Base-by-base conservation (phyloP, 208 protist genomes). In the Naegleria fowleri region DNA sequence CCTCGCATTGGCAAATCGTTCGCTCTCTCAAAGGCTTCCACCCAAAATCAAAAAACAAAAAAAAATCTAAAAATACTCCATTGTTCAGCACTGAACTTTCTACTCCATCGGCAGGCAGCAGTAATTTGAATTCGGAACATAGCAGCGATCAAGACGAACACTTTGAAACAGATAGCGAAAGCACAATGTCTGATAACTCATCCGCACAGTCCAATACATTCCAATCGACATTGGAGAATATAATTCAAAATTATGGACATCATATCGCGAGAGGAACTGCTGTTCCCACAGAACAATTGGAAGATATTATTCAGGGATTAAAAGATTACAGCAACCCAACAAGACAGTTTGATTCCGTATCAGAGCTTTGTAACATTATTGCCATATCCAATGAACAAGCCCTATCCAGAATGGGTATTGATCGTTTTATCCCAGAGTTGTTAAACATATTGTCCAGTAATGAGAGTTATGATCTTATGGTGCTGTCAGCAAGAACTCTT, bases 401-500 rank as follows among this genome's bases (percentile, higher is more conserved):
- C 58, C 40, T 88, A n/a, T 29, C 36, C 48, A 48, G 39, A 22
- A 58, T 33, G 22, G n/a, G 40, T 39, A n/a, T 88, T 11, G 43
- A 58, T 88, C 19, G 41, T n/a, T 88, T 88, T 38, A 38, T 88
- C 1, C 85, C 85, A 1, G 41, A 58, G 7, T 38, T 88, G 11
- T 58, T 88, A 39, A 19, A 88, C 2, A 33, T 13, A 36, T 22
- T 40, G 39, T 13, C 9, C 4, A 88, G 58, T 36, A 40, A 48
- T 87, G 83, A 87, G 13, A 96, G 97, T 91, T 94, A 95, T 13
- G 96, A 98, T 76, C 91, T 98, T 11, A 96, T 96, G 93, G 92
- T 98, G 41, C 88, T 98, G 16, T 95, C 97, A 0, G 95, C 95
- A 33, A 94, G 97, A 13, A 95, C 96, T 1, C 91, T 99, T 0